Base-by-base conservation (phyloP, 148 eudicot species). In the Simmondsia chinensis region DNA sequence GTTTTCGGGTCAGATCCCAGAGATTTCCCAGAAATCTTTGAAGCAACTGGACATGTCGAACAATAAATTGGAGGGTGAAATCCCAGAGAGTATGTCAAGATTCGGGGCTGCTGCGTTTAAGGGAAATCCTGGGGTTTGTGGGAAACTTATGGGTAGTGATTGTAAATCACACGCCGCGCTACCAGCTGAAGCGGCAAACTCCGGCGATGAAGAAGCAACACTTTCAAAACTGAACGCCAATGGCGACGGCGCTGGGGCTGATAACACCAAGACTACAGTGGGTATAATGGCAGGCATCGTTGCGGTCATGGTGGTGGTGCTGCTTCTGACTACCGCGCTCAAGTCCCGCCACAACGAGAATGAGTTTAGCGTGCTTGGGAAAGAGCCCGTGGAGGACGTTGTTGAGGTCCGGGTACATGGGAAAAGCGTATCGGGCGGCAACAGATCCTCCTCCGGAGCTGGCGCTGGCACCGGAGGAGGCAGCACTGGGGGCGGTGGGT, bases 81-180 rank as follows among this genome's bases (percentile, higher is more conserved):
- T 82, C 27, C 91, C 91, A 0, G 53, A 9, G 0, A 37, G 35
- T 38, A 59, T 82, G 75, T 33, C 28, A n/a, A 72, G 47, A 38
- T 72, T 75, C 20, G 63, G 67, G 2, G 60, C 48, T 9, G 14
- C 53, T 5, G 33, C 76, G 6, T 82, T 77, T 12, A 55, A 63
- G 35, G 78, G 54, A 1, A 82, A 82, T 43, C 8, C 57, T 0
- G 74, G 59, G 14, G 23, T 77, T n/a, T 82, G 91, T 45, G 78
- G 82, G 33, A 20, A 42, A 22, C 35, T 26, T 2, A 6, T 69
- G 3, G 59, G 66, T 13, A 68, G 14, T 15, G 61, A 63, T 10
- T 82, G 85, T 27, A n/a, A 18, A 9, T 30, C 19, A 24, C 1
- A 1, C 19, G 6, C 8, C 5, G 22, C 7, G 4, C 9, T 6